Evolutionary conservation across 2,329 filamentous ascomycete species (phyloP).

Genomic region (Fusarium avenaceum): DNA sequence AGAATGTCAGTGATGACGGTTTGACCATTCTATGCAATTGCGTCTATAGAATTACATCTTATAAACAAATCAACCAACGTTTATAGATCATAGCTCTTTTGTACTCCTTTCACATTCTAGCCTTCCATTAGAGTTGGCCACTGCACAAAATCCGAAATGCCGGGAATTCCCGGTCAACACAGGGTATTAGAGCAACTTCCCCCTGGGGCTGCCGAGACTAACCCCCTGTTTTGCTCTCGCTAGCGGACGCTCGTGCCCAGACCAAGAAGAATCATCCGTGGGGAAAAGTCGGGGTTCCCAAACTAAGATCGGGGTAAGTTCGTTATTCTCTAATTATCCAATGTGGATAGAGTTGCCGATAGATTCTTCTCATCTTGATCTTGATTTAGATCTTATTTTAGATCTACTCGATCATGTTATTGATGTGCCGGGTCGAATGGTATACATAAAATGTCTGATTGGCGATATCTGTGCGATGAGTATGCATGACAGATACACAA

Average conservation of each 20-base stretch:
- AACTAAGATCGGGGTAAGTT: slow-evolving; percentile 36
- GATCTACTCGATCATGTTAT: slow-evolving; percentile 3
- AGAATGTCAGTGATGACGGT: neutral
- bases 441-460: neutral
- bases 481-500: slow-evolving; percentile 7
- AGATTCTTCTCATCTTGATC: slow-evolving; percentile 15
- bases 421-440: neutral
- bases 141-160: slow-evolving; percentile 14
- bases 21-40: neutral
- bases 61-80: too few relatives aligned
- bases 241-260: slow-evolving; percentile 18
- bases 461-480: slow-evolving; percentile 20
- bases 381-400: slow-evolving; percentile 9
- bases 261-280: slow-evolving; percentile 26
- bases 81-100: neutral
- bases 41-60: too few relatives aligned
- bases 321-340: slow-evolving; percentile 7
- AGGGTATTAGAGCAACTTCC: neutral
- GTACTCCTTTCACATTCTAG: neutral
- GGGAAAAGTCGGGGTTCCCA: slow-evolving; percentile 43
- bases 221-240: slow-evolving; percentile 24
- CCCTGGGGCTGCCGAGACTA: slow-evolving; percentile 22
- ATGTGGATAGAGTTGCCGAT: neutral
- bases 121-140: neutral
- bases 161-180: slow-evolving; percentile 35